Conservation (phyloP, 192 early-diverging fungal genomes). For the Phlyctochytrium planicorne region DNA sequence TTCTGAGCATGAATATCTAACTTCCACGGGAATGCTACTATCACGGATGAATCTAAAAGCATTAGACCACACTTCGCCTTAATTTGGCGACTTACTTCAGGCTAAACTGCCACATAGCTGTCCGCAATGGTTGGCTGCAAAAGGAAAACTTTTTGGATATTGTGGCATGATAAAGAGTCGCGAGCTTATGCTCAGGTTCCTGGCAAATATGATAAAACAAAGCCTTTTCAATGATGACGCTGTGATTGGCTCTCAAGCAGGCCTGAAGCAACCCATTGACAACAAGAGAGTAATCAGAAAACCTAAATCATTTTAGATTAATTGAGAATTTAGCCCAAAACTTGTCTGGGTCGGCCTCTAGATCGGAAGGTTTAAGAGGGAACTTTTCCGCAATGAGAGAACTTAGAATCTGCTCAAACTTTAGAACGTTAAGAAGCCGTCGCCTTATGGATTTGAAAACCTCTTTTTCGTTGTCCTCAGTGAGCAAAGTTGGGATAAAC, state of each 20-base stretch:
- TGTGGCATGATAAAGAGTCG: too few species aligned
- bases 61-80: too few species aligned
- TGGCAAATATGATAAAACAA: constrained; percentile 56
- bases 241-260: constrained; percentile 33
- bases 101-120: too few species aligned
- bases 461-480: not conserved
- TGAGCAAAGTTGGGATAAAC: not conserved
- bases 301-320: constrained; percentile 53
- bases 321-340: constrained; percentile 52
- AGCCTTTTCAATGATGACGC: constrained; percentile 47
- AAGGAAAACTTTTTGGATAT: too few species aligned
- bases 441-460: too few species aligned
- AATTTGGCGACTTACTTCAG: too few species aligned
- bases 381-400: not conserved
- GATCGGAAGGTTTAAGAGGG: not conserved
- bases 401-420: not conserved
- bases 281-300: constrained; percentile 52
- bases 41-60: too few species aligned
- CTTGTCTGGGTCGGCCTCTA: constrained; percentile 2
- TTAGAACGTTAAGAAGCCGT: not conserved
- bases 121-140: too few species aligned
- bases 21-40: too few species aligned
- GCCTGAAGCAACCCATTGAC: constrained; percentile 54
- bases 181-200: constrained; percentile 47
- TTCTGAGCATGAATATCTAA: too few species aligned